These are phyloP conservation scores for Pythium phragmiticola DNA, from an alignment of 352 stramenopile species.

Conservation along the genomic window DNA sequence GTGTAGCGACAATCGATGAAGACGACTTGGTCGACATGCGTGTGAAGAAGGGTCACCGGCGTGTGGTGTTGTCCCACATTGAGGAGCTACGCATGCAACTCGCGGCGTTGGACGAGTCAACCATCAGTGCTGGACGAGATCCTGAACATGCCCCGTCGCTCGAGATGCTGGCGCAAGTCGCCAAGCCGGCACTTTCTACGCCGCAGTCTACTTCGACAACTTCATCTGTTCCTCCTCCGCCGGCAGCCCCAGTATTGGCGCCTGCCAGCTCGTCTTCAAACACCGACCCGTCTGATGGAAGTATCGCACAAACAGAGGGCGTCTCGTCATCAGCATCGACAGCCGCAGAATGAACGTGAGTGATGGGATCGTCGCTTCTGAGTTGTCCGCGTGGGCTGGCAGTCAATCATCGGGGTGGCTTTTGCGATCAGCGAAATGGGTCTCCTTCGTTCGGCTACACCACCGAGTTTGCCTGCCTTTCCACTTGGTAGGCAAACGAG, in stretches of 20 bases:
- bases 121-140: conserved; percentile 52
- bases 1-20: conserved; percentile 85
- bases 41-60: conserved; percentile 87
- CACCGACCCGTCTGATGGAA: conserved; percentile 9
- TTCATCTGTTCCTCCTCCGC: neutral
- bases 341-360: conserved; percentile 9
- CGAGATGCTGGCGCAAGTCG: conserved; percentile 62
- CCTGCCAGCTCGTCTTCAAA: conserved; percentile 1
- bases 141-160: conserved; percentile 73
- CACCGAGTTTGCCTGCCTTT: neutral
- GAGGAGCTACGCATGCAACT: conserved; percentile 78
- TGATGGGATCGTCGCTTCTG: neutral
- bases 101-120: conserved; percentile 58
- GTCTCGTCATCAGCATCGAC: conserved; percentile 4
- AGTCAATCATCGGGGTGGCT: neutral
- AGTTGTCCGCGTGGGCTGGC: neutral
- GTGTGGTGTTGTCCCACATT: conserved; percentile 84
- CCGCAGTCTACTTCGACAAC: conserved; percentile 13
- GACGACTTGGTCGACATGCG: conserved; percentile 86
- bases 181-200: conserved; percentile 36
- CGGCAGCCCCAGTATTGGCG: conserved; percentile 4
- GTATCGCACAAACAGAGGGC: conserved; percentile 6
- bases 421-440: neutral
- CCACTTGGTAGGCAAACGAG: neutral
- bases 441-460: neutral